Evolutionary conservation across 1,139 yeast genomes (phyloP), one percentile per base, ranked within the genome.

Genomic region (Kodamaea alishanica): DNA sequence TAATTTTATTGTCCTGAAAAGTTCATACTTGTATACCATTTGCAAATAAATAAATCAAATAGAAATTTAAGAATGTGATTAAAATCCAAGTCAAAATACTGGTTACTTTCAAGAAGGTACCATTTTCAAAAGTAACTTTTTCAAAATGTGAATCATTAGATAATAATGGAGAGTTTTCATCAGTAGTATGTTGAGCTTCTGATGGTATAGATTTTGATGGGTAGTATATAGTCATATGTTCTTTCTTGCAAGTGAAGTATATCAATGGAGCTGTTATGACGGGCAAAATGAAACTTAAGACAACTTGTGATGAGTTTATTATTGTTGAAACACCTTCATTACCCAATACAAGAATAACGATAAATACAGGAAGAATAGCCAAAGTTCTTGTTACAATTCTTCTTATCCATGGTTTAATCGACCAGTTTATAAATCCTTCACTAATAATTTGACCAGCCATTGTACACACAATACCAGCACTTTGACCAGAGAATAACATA

Each of bases 391-490:
- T 86, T 15, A 79, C 70, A 4, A 86, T 55, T 51, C 95, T 69
- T 56, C 95, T 72, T 34, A 81, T 55, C 95, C 95, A 86, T 5
- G 95, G 95, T 49, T 66, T 71, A 34, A 84, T 56, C 11, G 75
- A 75, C 94, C 95, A 85, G 44, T 79, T 75, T 32, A 86, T 73
- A 55, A 84, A 88, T 1, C 95, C 95, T 58, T 86, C 95, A 48
- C 86, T 75, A 4, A 86, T 89, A 51, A 86, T 82, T 57, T 86
- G 95, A 7, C 95, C 95, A 0, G 94, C 87, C 61, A 86, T 82
- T 0, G 95, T 86, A 56, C 95, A 86, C 1, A 86, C 90, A 42
- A 86, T 81, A 34, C 94, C 94, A 0, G 95, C 90, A 44, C 87
- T 79, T 54, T 84, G 87, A 7, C 95, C 95, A 43, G 87, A 79